A percentile compares a stretch with the other conserved stretches of the same genome.
Conservation (phyloP, 192 early-diverging fungal genomes). For the Gaertneriomyces semiglobifer region DNA sequence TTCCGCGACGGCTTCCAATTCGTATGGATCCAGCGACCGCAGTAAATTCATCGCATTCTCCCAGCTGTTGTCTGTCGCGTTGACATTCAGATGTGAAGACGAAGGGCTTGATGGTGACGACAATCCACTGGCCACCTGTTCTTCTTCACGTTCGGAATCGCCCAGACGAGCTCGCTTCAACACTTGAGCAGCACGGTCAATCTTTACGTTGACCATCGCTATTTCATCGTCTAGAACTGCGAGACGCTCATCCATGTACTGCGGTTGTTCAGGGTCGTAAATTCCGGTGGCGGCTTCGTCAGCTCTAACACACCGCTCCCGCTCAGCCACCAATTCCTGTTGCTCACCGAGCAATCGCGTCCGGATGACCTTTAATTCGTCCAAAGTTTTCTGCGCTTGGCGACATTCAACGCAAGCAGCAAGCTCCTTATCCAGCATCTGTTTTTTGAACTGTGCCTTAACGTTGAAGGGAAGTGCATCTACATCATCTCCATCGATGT, state of each 20-base stretch:
- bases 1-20: slow-evolving; percentile 37
- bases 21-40: slow-evolving; percentile 37
- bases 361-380: slow-evolving; percentile 27
- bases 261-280: slow-evolving; percentile 35
- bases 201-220: slow-evolving; percentile 29
- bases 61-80: slow-evolving; percentile 35
- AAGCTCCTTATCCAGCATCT: slow-evolving; percentile 52
- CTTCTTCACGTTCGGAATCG: slow-evolving; percentile 1
- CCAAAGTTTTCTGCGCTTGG: slow-evolving; percentile 31
- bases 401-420: slow-evolving; percentile 31
- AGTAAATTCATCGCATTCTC: slow-evolving; percentile 49
- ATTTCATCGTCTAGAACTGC: slow-evolving; percentile 43
- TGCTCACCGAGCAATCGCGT: slow-evolving; percentile 44
- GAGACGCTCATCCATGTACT: slow-evolving; percentile 53
- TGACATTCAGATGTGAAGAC: slow-evolving; percentile 10
- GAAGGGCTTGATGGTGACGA: neutral
- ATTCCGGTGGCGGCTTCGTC: slow-evolving; percentile 36
- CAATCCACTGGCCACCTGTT: neutral
- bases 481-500: neutral
- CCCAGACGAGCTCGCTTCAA: slow-evolving; percentile 3
- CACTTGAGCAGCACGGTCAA: slow-evolving; percentile 28
- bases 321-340: slow-evolving; percentile 43
- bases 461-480: slow-evolving; percentile 24
- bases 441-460: slow-evolving; percentile 44
- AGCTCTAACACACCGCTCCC: slow-evolving; percentile 38